Evolutionary conservation across 2,329 filamentous ascomycete genomes (phyloP), one percentile per base, ranked within the genome.

Genomic region (Teratosphaeria destructans): DNA sequence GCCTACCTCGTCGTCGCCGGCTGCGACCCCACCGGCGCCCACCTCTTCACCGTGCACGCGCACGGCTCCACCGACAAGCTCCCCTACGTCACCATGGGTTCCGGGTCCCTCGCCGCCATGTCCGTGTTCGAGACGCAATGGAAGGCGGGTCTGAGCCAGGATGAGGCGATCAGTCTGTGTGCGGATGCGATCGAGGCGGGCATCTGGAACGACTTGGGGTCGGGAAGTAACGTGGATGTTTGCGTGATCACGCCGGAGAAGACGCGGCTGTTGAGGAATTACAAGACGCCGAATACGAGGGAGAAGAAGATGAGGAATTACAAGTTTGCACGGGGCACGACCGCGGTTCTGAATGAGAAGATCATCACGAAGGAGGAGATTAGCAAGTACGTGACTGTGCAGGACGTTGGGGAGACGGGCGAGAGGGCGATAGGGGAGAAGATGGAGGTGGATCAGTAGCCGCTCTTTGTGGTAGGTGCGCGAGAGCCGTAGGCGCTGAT

Each of bases 81-180:
- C 55, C 94, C 94, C 56, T 99, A 99, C 76, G 95, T 99, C 67
- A 99, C 95, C 65, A 99, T 99, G 94, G 94, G 94, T 58, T 95
- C 89, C 27, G 94, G 94, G 65, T 96, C 90, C 55, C 81, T 99
- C 66, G 94, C 94, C 32, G 94, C 94, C 73, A 99, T 99, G 94
- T 90, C 89, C 35, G 89, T 99, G 57, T 99, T 99, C 72, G 94
- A 99, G 81, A 95, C 92, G 56, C 86, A 87, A 77, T 99, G 95
- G 95, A 90, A 92, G 82, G 79, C 85, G 7, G 78, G 85, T 62
- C 75, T 96, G 73, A 87, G 83, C 64, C 81, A 84, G 67, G 88
- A 95, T 43, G 89, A 89, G 56, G 92, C 92, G n/a, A 80, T 96
- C 61, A 85, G 87, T 71, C 80, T 96, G 64, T 87, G 87, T 72